Conservation (phyloP, 768 basidiomycete genomes). For the Mycena leptocephala region DNA sequence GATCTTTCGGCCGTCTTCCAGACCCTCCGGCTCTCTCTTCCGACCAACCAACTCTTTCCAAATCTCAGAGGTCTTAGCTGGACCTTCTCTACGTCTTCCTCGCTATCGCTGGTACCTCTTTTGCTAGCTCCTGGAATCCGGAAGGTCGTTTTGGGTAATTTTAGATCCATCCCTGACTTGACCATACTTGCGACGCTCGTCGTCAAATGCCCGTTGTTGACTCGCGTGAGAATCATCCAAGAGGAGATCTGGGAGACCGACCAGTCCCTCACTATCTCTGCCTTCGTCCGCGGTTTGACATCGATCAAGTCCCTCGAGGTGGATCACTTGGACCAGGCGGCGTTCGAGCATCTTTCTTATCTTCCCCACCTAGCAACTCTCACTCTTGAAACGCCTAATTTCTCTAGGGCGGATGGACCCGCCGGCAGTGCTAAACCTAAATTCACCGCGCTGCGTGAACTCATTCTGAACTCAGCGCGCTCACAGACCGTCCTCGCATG, state of each 20-base stretch:
- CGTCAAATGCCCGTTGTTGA: not conserved
- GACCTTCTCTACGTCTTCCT: not conserved
- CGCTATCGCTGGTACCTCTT: not conserved
- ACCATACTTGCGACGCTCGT: not conserved
- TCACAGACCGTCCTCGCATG: not conserved
- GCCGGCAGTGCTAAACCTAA: not conserved
- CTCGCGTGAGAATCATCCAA: not conserved
- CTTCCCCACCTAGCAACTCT: not conserved
- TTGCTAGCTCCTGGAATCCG: not conserved
- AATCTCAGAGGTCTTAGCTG: not conserved
- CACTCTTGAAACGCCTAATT: not conserved
- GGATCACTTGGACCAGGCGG: not conserved
- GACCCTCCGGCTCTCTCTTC: not conserved
- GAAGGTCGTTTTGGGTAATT: not conserved
- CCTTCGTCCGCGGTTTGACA: not conserved
- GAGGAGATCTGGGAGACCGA: not conserved
- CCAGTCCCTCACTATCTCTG: not conserved
- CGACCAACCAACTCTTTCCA: not conserved
- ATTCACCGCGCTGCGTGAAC: not conserved
- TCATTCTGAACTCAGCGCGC: not conserved
- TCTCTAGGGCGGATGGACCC: not conserved
- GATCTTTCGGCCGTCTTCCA: not conserved
- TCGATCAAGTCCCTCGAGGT: not conserved
- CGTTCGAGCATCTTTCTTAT: not conserved
- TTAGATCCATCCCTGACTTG: not conserved